Evolutionary conservation across 495 filamentous ascomycete genomes (phyloP).

Genomic region (Mytilinidion resinicola): DNA sequence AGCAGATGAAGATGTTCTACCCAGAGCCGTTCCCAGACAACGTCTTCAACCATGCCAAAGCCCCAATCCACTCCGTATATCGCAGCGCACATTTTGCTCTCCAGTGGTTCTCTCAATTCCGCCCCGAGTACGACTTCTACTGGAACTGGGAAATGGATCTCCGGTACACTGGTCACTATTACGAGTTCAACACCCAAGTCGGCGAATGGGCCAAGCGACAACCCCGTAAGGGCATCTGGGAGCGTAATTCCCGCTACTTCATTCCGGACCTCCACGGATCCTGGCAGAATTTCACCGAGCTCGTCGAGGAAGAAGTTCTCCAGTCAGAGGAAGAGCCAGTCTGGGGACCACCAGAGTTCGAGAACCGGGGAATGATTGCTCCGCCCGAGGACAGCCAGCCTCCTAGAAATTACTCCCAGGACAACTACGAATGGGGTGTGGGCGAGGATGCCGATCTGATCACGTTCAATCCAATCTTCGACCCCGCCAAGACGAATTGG

Average conservation of each 20-base stretch:
- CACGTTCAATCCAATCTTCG: constrained; percentile 46
- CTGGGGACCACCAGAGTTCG: constrained; percentile 38
- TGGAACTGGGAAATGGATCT: constrained; percentile 61
- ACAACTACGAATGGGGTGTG: constrained; percentile 53
- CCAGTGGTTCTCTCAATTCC: constrained; percentile 52
- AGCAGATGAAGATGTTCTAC: constrained; percentile 42
- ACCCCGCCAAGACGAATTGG: constrained; percentile 38
- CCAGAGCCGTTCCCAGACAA: constrained; percentile 41
- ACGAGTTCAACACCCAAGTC: constrained; percentile 45
- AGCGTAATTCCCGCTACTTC: constrained; percentile 43
- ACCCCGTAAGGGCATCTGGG: constrained; percentile 49
- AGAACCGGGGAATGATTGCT: constrained; percentile 31
- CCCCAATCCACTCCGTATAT: constrained; percentile 36
- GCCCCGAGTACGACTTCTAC: constrained; percentile 54
- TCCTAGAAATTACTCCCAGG: constrained; percentile 38
- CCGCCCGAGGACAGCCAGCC: constrained; percentile 42
- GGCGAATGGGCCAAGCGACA: constrained; percentile 47
- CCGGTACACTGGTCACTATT: constrained; percentile 51
- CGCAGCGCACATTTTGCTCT: constrained; percentile 41
- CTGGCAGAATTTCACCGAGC: constrained; percentile 41
- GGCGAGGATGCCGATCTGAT: constrained; percentile 54
- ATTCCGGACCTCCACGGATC: constrained; percentile 42
- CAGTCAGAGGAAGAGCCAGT: constrained; percentile 38
- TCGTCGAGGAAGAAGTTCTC: constrained; percentile 39
- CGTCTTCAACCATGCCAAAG: constrained; percentile 34